Conservation (phyloP, 1,284 basidiomycete genomes). For the Moniliophthora roreri region DNA sequence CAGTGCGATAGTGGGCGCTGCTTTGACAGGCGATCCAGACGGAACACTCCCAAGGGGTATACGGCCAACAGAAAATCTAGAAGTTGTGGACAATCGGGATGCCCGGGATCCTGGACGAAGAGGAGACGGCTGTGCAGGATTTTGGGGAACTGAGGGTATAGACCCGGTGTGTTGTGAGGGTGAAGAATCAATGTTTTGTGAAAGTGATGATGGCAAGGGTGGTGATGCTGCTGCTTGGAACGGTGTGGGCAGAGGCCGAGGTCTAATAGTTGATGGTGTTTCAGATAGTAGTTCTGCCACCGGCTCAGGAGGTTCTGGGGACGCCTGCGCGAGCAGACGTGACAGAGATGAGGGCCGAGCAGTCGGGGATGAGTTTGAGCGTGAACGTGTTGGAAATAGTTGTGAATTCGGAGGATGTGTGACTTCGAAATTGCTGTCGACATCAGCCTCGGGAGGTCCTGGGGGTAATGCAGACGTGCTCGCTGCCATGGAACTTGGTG, state of each 20-base stretch:
- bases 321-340: constrained; percentile 70
- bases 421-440: constrained; percentile 56
- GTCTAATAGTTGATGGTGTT: background rate
- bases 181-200: constrained; percentile 22
- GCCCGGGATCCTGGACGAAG: constrained; percentile 67
- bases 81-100: constrained; percentile 63
- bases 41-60: constrained; percentile 55
- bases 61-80: constrained; percentile 58
- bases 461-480: constrained; percentile 35
- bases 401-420: constrained; percentile 62
- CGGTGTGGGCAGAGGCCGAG: too few species aligned
- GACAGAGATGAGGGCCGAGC: constrained; percentile 75
- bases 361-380: constrained; percentile 56
- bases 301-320: constrained; percentile 31
- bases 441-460: constrained; percentile 62
- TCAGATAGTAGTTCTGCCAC: background rate
- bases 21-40: constrained; percentile 55
- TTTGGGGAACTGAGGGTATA: constrained; percentile 24
- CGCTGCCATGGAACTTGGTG: constrained; percentile 15
- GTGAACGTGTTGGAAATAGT: constrained; percentile 59
- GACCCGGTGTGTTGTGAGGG: constrained; percentile 26
- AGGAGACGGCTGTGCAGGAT: constrained; percentile 45
- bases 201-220: too few species aligned
- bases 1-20: constrained; percentile 66
- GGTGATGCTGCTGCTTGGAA: too few species aligned